These are phyloP conservation scores for Fagopyrum tataricum DNA, from an alignment of 148 eudicot species.

Conservation along the genomic window DNA sequence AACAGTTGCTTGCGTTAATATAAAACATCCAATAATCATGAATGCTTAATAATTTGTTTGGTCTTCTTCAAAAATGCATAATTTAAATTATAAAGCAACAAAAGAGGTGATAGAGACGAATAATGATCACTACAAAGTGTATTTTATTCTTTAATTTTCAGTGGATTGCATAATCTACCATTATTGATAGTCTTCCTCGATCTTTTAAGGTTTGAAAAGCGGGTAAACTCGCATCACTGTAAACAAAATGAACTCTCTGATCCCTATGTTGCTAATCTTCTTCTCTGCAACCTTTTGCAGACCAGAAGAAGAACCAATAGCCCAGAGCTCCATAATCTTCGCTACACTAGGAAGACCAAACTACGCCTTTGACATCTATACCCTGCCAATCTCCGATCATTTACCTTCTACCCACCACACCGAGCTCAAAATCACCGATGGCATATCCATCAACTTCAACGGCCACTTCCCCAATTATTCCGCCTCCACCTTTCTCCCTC, in stretches of 20 bases:
- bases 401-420: conserved; percentile 10
- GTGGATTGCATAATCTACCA: no score
- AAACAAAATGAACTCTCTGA: not conserved
- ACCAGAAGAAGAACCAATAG: not conserved
- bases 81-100: no score
- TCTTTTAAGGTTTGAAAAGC: no score
- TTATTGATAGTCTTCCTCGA: no score
- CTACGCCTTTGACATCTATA: conserved; percentile 62
- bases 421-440: conserved; percentile 63
- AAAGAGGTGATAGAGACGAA: no score
- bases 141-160: no score
- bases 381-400: conserved; percentile 32
- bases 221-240: no score
- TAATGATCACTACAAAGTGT: no score
- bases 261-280: not conserved
- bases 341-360: conserved; percentile 44
- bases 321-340: conserved; percentile 36
- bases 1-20: no score
- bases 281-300: not conserved
- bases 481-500: conserved; percentile 15
- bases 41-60: no score
- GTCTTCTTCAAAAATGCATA: no score
- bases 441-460: conserved; percentile 63
- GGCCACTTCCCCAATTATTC: conserved; percentile 48
- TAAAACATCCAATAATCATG: no score